Percentiles rank a stretch among this genome's conserved stretches.
Evolutionary conservation across 176 grass and related monocot genomes (phyloP).

Genomic region (Lolium perenne): DNA sequence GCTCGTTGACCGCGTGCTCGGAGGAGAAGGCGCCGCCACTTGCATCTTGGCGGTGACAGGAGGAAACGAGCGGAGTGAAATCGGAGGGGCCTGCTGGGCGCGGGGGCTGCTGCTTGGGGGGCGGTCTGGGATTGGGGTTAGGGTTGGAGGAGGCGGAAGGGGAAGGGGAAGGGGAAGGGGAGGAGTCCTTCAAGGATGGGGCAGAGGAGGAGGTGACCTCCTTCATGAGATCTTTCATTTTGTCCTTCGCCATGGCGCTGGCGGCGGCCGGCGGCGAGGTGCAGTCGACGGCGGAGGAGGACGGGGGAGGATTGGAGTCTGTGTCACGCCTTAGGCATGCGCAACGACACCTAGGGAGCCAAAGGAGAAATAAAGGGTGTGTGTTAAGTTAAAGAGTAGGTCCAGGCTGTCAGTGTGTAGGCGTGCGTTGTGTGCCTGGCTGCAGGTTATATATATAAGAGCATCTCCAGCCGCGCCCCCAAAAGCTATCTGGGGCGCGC

Average conservation of each 20-base stretch:
- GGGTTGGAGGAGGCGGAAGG: conserved; percentile 49
- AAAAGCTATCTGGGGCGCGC: no score
- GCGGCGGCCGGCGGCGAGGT: conserved; percentile 12
- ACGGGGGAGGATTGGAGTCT: not conserved
- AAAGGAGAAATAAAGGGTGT: no score
- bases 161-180: conserved; percentile 28
- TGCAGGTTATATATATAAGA: no score
- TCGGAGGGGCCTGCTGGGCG: conserved; percentile 27
- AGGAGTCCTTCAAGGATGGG: conserved; percentile 72
- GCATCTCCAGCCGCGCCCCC: no score
- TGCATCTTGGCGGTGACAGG: conserved; percentile 30
- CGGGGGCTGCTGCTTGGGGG: conserved; percentile 29
- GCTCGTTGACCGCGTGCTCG: conserved; percentile 64
- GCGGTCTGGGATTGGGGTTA: conserved; percentile 44
- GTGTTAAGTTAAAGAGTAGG: no score
- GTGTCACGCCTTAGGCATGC: no score
- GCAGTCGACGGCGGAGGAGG: not conserved
- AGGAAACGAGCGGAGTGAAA: conserved; percentile 47
- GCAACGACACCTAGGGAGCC: no score
- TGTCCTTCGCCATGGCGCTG: conserved; percentile 68
- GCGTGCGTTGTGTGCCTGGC: no score
- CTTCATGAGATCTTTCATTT: conserved; percentile 92
- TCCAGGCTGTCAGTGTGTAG: no score
- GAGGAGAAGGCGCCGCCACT: conserved; percentile 45
- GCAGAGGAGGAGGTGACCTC: conserved; percentile 83